Evolutionary conservation across 163 green algal genomes (phyloP).

Genomic region (Scenedesmus sp.): DNA sequence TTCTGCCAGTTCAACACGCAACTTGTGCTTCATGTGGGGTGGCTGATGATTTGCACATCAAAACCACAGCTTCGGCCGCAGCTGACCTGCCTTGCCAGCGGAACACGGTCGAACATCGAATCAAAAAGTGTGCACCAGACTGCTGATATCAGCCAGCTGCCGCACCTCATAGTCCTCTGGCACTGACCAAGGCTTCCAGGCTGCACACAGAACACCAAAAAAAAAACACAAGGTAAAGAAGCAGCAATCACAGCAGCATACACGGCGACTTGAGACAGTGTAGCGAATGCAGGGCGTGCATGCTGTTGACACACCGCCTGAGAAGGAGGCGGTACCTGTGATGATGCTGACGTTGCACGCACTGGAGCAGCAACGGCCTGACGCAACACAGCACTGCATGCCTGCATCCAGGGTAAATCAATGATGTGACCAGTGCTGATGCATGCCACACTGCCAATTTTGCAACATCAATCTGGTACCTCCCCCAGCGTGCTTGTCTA

Average conservation of each 20-base stretch:
- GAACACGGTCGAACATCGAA: not conserved
- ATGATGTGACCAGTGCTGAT: too few species aligned
- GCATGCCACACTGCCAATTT: too few species aligned
- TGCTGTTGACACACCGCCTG: not conserved
- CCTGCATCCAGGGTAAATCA: too few species aligned
- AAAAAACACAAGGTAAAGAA: not conserved
- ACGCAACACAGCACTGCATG: too few species aligned
- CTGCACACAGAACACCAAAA: conserved; percentile 19
- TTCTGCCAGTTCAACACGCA: not conserved
- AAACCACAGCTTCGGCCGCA: not conserved
- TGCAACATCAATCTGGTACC: too few species aligned
- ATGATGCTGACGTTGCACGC: too few species aligned
- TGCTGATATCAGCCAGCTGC: too few species aligned
- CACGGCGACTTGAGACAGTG: not conserved
- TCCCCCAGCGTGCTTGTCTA: not conserved
- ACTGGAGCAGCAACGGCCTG: too few species aligned
- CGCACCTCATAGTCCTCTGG: conserved; percentile 59
- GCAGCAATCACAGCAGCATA: too few species aligned
- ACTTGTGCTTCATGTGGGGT: not conserved
- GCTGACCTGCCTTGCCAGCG: not conserved
- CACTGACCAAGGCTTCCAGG: conserved; percentile 67
- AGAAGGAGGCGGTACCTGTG: not conserved
- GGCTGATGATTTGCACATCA: too few species aligned
- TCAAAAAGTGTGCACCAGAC: too few species aligned
- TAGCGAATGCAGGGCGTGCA: not conserved